phyloP scores from a whole-genome alignment of 2,329 filamentous ascomycete species.

The Penicillium sp. region DNA sequence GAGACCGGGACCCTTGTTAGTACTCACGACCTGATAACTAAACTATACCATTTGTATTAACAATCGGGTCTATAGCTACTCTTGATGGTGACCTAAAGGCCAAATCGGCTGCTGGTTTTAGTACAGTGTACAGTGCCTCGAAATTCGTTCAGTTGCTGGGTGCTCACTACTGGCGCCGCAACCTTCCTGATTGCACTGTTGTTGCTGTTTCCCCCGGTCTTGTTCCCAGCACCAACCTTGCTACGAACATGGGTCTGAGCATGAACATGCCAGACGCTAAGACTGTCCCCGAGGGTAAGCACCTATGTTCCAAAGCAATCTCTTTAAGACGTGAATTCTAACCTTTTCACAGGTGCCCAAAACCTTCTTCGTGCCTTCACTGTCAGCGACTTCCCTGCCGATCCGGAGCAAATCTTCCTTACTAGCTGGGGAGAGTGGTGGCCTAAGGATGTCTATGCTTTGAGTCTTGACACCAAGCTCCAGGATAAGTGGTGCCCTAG shows the following conservation, averaged over 20 bases:
- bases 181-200: conserved; percentile 20
- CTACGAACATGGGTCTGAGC: conserved; percentile 11
- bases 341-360: conserved; percentile 17
- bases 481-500: conserved; percentile 28
- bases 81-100: conserved; percentile 25
- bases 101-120: conserved; percentile 19
- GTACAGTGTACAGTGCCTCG: conserved; percentile 24
- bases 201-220: conserved; percentile 27
- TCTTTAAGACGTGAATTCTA: neutral
- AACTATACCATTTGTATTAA: neutral
- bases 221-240: conserved; percentile 22
- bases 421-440: conserved; percentile 33
- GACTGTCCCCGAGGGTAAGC: conserved; percentile 24
- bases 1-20: conserved; percentile 22
- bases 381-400: conserved; percentile 17
- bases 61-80: conserved; percentile 9
- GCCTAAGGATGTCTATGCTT: conserved; percentile 25
- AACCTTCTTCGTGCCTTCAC: conserved; percentile 24
- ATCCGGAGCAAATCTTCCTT: conserved; percentile 27
- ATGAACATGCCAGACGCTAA: conserved; percentile 28
- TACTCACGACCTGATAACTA: neutral
- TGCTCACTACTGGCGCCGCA: conserved; percentile 27
- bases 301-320: no score
- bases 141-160: conserved; percentile 26
- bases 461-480: conserved; percentile 19